These are phyloP conservation scores for Mesembryanthemum crystallinum DNA, from an alignment of 148 eudicot genomes.

Conservation along the genomic window DNA sequence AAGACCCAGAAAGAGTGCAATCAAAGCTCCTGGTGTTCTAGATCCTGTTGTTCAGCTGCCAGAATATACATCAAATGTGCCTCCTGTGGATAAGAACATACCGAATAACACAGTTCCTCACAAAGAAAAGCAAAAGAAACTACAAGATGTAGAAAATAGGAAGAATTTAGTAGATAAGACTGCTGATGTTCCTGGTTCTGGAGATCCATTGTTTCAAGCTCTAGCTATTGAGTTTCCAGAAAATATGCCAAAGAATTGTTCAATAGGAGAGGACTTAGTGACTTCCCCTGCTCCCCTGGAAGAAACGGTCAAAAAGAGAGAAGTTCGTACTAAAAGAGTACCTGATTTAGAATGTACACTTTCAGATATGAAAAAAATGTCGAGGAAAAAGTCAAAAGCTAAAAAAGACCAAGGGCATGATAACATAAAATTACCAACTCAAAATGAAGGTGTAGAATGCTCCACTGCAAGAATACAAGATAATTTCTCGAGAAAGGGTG, in stretches of 20 bases:
- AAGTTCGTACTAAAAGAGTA: conserved; percentile 18
- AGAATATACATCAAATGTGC: conserved; percentile 11
- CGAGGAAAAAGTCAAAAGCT: conserved; percentile 28
- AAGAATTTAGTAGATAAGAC: conserved; percentile 4
- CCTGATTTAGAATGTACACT: conserved; percentile 31
- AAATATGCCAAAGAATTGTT: conserved; percentile 6
- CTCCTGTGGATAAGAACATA: conserved; percentile 15
- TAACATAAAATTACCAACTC: conserved; percentile 12
- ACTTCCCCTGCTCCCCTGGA: not conserved
- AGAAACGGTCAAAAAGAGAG: conserved; percentile 14
- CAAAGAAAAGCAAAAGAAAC: conserved; percentile 15
- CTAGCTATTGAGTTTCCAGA: conserved; percentile 21
- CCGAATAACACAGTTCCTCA: conserved; percentile 4
- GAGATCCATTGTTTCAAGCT: conserved; percentile 13
- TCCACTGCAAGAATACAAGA: conserved; percentile 18
- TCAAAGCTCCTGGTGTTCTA: conserved; percentile 5
- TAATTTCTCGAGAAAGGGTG: conserved; percentile 23
- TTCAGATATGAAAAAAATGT: conserved; percentile 27
- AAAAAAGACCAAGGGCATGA: conserved; percentile 14
- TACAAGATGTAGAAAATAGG: conserved; percentile 14
- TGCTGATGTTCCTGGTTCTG: conserved; percentile 6
- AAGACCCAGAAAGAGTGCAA: conserved; percentile 38
- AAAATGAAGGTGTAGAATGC: conserved; percentile 29
- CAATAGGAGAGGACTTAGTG: conserved; percentile 5
- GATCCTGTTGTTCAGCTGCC: conserved; percentile 28